phyloP scores from a whole-genome alignment of 495 filamentous ascomycete species.

The Lasiosphaeria miniovina region DNA sequence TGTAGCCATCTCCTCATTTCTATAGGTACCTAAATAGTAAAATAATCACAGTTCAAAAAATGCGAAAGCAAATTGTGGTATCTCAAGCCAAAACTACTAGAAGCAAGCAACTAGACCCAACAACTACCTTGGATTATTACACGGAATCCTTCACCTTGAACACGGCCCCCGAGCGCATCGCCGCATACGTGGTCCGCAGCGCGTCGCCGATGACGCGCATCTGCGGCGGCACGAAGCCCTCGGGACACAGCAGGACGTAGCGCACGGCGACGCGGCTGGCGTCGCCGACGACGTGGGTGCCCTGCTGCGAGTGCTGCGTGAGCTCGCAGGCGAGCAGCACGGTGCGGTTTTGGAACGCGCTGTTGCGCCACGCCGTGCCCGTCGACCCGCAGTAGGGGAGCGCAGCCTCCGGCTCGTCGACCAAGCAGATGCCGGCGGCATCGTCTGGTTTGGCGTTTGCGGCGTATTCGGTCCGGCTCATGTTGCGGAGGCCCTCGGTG shows the following conservation, averaged over 20 bases:
- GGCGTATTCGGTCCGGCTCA: not conserved
- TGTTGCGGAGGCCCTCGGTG: constrained; percentile 7
- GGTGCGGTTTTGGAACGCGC: constrained; percentile 3
- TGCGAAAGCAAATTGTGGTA: too few relatives aligned
- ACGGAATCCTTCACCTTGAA: not conserved
- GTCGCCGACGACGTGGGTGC: constrained; percentile 1
- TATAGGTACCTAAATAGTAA: too few relatives aligned
- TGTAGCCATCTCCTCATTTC: too few relatives aligned
- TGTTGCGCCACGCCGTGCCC: constrained; percentile 6
- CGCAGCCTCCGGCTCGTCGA: constrained; percentile 5
- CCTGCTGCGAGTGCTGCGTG: constrained; percentile 2
- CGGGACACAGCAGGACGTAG: constrained; percentile 15
- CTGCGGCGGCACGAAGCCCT: constrained; percentile 8
- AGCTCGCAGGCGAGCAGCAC: constrained; percentile 17
- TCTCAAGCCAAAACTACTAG: too few relatives aligned
- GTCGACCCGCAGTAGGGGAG: not conserved
- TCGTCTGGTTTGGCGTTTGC: not conserved
- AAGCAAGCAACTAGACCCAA: too few relatives aligned
- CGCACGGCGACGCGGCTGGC: constrained; percentile 4
- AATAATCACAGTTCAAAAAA: too few relatives aligned
- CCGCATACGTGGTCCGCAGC: constrained; percentile 4
- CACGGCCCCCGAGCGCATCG: constrained; percentile 10
- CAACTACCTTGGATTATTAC: too few relatives aligned
- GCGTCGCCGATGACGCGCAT: constrained; percentile 10
- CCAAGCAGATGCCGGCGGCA: not conserved